These are phyloP conservation scores for Mucor sp. DNA, from an alignment of 371 early-diverging fungal species.

Conservation along the genomic window DNA sequence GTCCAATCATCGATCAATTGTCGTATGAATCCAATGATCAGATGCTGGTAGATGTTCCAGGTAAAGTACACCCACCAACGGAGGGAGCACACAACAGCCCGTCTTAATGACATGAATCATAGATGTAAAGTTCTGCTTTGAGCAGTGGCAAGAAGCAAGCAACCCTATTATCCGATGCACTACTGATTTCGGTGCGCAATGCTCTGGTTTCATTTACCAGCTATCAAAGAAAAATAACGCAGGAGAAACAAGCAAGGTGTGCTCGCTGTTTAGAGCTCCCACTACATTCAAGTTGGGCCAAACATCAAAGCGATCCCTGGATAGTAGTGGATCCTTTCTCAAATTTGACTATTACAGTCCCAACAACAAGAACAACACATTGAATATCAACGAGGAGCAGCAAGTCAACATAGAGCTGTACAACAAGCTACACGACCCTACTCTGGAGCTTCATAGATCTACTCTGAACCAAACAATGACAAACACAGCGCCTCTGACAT, in stretches of 20 bases:
- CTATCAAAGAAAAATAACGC: neutral
- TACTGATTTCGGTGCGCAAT: constrained; percentile 23
- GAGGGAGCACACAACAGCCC: no score
- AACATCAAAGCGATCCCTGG: neutral
- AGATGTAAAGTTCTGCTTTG: constrained; percentile 31
- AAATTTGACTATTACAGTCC: constrained; percentile 15
- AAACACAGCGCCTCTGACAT: neutral
- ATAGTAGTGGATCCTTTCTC: constrained; percentile 10
- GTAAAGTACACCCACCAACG: neutral
- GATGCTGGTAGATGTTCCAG: constrained; percentile 8
- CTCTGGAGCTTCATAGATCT: neutral
- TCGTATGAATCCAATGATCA: constrained; percentile 1
- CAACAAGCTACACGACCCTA: neutral
- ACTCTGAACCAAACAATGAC: neutral
- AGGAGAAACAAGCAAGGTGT: neutral
- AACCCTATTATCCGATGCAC: constrained; percentile 14
- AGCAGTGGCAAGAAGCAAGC: constrained; percentile 1
- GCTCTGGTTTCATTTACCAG: constrained; percentile 9
- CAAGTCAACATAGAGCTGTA: neutral
- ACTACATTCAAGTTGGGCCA: neutral
- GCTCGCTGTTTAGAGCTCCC: neutral
- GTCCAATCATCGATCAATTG: constrained; percentile 16
- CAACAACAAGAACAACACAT: neutral
- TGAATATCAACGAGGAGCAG: neutral
- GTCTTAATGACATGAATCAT: neutral